These are phyloP conservation scores for Mycena sp. DNA, from an alignment of 1,284 basidiomycete species.

Conservation along the genomic window DNA sequence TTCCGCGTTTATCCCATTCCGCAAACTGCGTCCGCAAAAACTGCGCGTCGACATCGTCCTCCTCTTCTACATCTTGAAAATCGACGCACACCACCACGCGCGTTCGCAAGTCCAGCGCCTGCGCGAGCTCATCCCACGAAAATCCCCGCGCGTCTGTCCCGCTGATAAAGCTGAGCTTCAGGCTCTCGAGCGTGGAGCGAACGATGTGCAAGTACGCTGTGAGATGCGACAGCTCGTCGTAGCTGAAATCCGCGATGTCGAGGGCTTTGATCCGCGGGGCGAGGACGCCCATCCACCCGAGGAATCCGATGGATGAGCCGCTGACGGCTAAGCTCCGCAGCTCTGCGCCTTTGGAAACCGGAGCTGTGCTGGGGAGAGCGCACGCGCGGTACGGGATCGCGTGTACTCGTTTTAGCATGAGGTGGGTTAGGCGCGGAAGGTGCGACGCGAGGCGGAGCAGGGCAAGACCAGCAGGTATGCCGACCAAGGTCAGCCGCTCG, in stretches of 20 bases:
- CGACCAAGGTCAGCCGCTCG: neutral
- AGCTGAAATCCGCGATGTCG: neutral
- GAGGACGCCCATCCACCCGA: constrained; percentile 10
- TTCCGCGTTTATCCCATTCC: neutral
- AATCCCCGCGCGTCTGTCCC: constrained; percentile 1
- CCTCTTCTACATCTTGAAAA: neutral
- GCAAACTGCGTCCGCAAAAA: neutral
- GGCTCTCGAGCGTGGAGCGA: neutral
- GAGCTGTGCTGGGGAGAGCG: neutral
- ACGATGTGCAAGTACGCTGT: neutral
- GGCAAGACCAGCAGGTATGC: constrained; percentile 5
- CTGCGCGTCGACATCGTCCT: neutral
- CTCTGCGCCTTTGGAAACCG: neutral
- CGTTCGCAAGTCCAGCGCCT: neutral
- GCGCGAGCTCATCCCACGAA: constrained; percentile 6
- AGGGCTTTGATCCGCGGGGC: neutral
- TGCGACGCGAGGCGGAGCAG: constrained; percentile 14
- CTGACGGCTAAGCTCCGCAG: neutral
- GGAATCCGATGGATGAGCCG: constrained; percentile 20
- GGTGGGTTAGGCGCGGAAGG: neutral
- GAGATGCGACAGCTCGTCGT: constrained; percentile 6
- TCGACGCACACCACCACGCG: neutral
- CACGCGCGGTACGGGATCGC: constrained; percentile 17
- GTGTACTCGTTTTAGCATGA: constrained; percentile 11
- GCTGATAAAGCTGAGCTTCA: neutral